Base-by-base conservation (phyloP, 306 rosid genomes). In the Cucumis hystrix region DNA sequence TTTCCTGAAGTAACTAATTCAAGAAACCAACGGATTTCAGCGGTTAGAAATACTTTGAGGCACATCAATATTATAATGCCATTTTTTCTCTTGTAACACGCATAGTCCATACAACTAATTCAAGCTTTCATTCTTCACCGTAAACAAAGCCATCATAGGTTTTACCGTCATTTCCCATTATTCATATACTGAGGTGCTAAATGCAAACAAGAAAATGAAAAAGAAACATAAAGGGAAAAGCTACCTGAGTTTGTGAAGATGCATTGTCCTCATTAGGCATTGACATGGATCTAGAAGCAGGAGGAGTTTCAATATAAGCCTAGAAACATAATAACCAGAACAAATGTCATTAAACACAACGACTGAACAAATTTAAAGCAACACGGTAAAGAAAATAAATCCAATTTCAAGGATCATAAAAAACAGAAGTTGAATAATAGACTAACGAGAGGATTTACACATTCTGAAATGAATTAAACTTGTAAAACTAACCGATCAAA, bases 191-290 rank as follows among this genome's bases (percentile, higher is more conserved):
- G 59, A 74, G 43, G 63, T 56, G 77, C 80, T 58, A 78, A 49
- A 54, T 76, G 25, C 45, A 17, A 68, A 47, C 14, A 60, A 67
- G 47, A 74, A 59, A 72, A 11, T 4, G 20, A 17, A 51, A 37
- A n/a, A 45, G 1, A 83, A 10, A 33, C 17, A 30, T 1, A 71
- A 39, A 52, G 73, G 56, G 41, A 6, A 78, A 33, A 33, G 23
- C 60, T 81, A 92, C 99, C 97, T 90, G 92, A 54, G 87, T 78
- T 56, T 88, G 82, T 49, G 92, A 79, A 43, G 97, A 68, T 70
- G 70, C 54, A 84, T 77, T 80, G 59, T 92, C 97, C 68, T 90
- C 93, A 20, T 90, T 77, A 17, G 96, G 87, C 82, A 60, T 63
- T 13, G 91, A 87, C 96, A 90, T 90, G 78, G 78, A 65, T 63